These are phyloP conservation scores for Umbelopsis isabellina DNA, from an alignment of 192 early-diverging fungal genomes.

Conservation along the genomic window DNA sequence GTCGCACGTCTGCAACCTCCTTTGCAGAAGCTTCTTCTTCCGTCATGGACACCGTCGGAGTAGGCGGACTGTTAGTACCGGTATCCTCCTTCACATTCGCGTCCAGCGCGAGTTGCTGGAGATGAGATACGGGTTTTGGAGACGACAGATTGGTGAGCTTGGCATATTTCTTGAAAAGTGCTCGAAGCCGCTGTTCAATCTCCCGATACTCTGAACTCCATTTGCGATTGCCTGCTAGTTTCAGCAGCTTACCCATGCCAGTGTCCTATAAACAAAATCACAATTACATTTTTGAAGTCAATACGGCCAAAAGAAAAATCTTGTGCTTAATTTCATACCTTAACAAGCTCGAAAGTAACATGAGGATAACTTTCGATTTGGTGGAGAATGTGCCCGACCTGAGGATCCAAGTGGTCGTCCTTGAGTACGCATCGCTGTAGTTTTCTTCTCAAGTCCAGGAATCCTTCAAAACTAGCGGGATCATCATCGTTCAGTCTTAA, in stretches of 20 bases:
- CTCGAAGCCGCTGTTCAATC: background rate
- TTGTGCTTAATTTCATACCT: slow-evolving; percentile 24
- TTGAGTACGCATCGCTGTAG: slow-evolving; percentile 33
- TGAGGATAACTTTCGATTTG: slow-evolving; percentile 36
- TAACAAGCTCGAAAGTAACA: slow-evolving; percentile 41
- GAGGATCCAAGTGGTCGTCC: slow-evolving; percentile 26
- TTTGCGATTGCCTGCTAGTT: slow-evolving; percentile 19
- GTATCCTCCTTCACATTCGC: background rate
- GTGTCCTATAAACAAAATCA: slow-evolving; percentile 27
- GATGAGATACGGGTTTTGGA: background rate
- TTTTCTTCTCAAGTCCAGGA: slow-evolving; percentile 31
- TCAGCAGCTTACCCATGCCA: slow-evolving; percentile 42
- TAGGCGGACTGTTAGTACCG: too few species aligned
- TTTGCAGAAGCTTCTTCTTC: background rate
- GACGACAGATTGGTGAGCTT: background rate
- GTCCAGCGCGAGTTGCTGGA: background rate
- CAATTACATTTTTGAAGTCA: background rate
- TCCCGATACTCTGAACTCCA: background rate
- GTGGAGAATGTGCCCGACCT: slow-evolving; percentile 27
- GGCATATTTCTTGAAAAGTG: slow-evolving; percentile 1
- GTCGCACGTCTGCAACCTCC: background rate
- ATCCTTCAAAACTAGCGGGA: slow-evolving; percentile 21
- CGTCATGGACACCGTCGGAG: background rate
- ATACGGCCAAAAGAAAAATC: background rate
- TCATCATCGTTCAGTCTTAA: slow-evolving; percentile 18